Evolutionary conservation across 106 monocot genomes (phyloP).

Genomic region (Allium sativum): DNA sequence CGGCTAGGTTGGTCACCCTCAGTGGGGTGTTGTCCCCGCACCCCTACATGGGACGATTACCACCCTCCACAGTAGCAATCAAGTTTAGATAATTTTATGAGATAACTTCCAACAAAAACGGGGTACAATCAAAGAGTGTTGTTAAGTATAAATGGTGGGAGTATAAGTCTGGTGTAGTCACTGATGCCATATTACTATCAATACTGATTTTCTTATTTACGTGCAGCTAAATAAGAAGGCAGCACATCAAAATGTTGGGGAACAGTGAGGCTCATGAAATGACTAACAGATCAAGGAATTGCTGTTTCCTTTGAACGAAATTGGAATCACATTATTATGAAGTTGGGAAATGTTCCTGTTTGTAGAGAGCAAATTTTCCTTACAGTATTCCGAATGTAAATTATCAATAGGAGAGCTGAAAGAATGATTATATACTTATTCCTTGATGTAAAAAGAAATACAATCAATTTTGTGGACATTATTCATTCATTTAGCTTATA

Average conservation of each 20-base stretch:
- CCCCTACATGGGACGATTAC: too few species aligned
- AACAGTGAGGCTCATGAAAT: constrained; percentile 28
- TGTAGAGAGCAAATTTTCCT: neutral
- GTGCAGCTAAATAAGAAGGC: constrained; percentile 73
- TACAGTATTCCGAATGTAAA: constrained; percentile 1
- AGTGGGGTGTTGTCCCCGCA: too few species aligned
- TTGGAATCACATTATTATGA: neutral
- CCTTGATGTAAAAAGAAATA: neutral
- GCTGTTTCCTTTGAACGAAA: neutral
- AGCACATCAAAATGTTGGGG: constrained; percentile 77
- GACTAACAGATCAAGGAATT: too few species aligned
- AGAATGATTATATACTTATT: neutral
- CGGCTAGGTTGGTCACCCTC: too few species aligned
- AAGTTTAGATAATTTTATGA: too few species aligned
- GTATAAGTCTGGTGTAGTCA: neutral
- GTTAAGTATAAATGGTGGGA: too few species aligned
- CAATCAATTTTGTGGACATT: neutral
- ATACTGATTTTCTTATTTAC: neutral
- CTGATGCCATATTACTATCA: neutral
- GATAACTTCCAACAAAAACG: too few species aligned
- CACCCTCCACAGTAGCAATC: too few species aligned
- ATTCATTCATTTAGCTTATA: too few species aligned
- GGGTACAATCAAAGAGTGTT: too few species aligned
- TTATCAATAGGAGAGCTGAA: neutral
- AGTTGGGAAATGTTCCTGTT: neutral